phyloP scores from a whole-genome alignment of 2,329 filamentous ascomycete genomes.

The Aspergillus sp. region DNA sequence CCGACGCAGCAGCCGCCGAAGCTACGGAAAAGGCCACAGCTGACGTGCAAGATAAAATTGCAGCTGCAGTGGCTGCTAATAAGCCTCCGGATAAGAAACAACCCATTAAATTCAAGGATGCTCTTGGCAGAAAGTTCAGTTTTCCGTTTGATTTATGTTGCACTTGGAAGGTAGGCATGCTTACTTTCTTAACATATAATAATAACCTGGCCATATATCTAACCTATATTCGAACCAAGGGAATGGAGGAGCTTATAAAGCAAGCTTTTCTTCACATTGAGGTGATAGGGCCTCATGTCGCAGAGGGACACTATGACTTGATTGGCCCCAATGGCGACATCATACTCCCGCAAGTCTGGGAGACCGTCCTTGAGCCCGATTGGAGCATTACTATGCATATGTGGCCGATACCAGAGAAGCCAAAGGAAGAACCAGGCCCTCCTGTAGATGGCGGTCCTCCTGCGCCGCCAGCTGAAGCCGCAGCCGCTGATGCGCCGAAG shows the following conservation, averaged over 20 bases:
- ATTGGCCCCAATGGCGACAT: slow-evolving; percentile 78
- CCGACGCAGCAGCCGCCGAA: slow-evolving; percentile 40
- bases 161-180: slow-evolving; percentile 70
- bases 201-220: not conserved
- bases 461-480: slow-evolving; percentile 14
- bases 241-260: slow-evolving; percentile 83
- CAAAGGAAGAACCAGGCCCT: slow-evolving; percentile 39
- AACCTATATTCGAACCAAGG: slow-evolving; percentile 47
- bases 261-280: slow-evolving; percentile 81
- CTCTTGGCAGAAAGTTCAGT: slow-evolving; percentile 85
- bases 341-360: slow-evolving; percentile 79
- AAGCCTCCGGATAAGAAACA: slow-evolving; percentile 59
- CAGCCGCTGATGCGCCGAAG: slow-evolving; percentile 27
- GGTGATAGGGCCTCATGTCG: slow-evolving; percentile 71
- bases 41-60: slow-evolving; percentile 12
- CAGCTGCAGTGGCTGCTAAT: slow-evolving; percentile 33
- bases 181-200: slow-evolving; percentile 19
- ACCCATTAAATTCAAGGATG: slow-evolving; percentile 88
- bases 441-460: slow-evolving; percentile 24
- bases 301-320: slow-evolving; percentile 76
- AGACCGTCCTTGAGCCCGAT: slow-evolving; percentile 76
- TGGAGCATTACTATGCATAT: slow-evolving; percentile 69
- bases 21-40: slow-evolving; percentile 25
- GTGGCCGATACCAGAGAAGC: slow-evolving; percentile 60
- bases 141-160: slow-evolving; percentile 85